Base-by-base conservation (phyloP, 352 stramenopile species). In the Pythium pyrilobum region DNA sequence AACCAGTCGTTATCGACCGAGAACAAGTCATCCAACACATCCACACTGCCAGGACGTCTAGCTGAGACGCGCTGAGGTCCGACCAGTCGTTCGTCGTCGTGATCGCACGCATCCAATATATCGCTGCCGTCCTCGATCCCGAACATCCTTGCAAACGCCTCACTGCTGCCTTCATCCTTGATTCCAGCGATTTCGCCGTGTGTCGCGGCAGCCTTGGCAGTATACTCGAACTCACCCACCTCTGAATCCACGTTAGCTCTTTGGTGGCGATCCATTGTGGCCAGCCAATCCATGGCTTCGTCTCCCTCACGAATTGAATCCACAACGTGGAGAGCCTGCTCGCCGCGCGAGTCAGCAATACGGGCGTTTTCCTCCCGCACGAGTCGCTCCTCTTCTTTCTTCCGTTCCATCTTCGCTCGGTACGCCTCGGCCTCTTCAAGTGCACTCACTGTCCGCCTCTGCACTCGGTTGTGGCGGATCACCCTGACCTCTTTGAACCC, bases 281-380 rank as follows among this genome's bases (percentile, higher is more conserved):
- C 52, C 4, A 91, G 57, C 76, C 76, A 88, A 37, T 81, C 58
- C 24, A 91, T 42, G 2, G 68, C 72, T 23, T 75, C 58, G 32
- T 71, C 56, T 7, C 72, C 77, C 21, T 77, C 58, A 15, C 70
- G 47, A 5, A 57, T 69, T 4, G 66, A 71, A 27, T 62, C 53
- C 10, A 74, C 50, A 6, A 62, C 27, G 9, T 78, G 46, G 11
- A 74, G 32, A 4, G 77, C 81, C 4, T 59, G 20, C 40, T 62
- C 52, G 0, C 77, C 81, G 18, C 81, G 70, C 7, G 71, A 42
- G 4, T 38, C 53, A 0, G 72, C 76, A n/a, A 53, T 69, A 27
- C 72, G 58, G 6, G 48, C 8, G 34, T 83, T 60, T 40, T 74
- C 37, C 57, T 87, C 74, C 33, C 37, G 46, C 18, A 69, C 36